phyloP scores from a whole-genome alignment of 305 asterid species.

The Fraxinus angustifolia region DNA sequence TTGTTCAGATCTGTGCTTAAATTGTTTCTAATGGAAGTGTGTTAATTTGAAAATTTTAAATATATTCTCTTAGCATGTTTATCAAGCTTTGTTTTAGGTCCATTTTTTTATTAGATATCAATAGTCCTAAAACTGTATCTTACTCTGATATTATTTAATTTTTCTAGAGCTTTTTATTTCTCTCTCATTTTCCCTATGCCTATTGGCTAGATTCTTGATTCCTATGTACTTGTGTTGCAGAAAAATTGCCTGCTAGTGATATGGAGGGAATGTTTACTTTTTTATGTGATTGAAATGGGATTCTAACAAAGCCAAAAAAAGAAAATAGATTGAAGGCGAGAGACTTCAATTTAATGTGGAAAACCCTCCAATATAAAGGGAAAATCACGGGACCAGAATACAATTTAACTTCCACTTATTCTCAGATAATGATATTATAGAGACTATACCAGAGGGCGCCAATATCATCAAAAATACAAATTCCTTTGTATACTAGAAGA shows the following conservation, averaged over 20 bases:
- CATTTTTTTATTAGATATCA: background rate
- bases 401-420: background rate
- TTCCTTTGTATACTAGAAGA: background rate
- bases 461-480: background rate
- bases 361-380: background rate
- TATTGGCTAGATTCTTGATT: background rate
- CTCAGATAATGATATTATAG: background rate
- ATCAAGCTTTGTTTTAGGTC: background rate
- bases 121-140: background rate
- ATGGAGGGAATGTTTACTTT: background rate
- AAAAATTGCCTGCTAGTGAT: background rate
- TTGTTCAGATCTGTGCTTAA: constrained; percentile 23
- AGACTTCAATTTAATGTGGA: background rate
- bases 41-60: background rate
- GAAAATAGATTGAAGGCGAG: background rate
- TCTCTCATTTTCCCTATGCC: background rate
- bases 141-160: background rate
- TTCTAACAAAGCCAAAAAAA: background rate
- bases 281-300: background rate
- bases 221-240: background rate
- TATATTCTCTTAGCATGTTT: background rate
- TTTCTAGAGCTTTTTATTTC: background rate
- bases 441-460: background rate
- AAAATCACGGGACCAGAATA: background rate
- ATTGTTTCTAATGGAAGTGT: background rate